These are phyloP conservation scores for Eucommia ulmoides DNA, from an alignment of 257 asterid genomes.

Conservation along the genomic window DNA sequence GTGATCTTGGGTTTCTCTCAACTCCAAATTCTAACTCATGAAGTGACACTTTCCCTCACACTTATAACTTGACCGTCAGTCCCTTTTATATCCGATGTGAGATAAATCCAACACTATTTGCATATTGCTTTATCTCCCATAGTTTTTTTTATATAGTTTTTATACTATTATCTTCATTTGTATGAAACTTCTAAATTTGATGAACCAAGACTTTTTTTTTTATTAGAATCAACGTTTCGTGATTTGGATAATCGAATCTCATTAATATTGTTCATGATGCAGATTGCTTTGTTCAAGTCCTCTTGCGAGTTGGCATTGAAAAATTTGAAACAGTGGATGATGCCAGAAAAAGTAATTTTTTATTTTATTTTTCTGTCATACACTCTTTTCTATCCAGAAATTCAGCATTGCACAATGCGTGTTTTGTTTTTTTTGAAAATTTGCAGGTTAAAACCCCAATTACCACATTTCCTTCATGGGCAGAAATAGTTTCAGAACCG, in stretches of 20 bases:
- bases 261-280: too few relatives aligned
- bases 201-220: background rate
- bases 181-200: too few relatives aligned
- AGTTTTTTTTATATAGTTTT: too few relatives aligned
- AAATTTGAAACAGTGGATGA: background rate
- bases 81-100: too few relatives aligned
- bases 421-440: background rate
- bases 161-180: too few relatives aligned
- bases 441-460: background rate
- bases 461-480: background rate
- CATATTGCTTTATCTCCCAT: too few relatives aligned
- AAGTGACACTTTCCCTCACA: too few relatives aligned
- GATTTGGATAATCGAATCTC: too few relatives aligned
- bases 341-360: background rate
- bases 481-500: background rate
- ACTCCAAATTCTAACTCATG: too few relatives aligned
- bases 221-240: background rate
- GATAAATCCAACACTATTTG: too few relatives aligned
- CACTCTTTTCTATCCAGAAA: background rate
- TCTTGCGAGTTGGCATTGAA: background rate
- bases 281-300: background rate
- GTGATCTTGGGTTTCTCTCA: too few relatives aligned
- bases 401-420: background rate
- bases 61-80: too few relatives aligned
- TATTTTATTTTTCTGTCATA: background rate